phyloP scores from a whole-genome alignment of 2,329 filamentous ascomycete genomes.

The Penicillium freii region DNA sequence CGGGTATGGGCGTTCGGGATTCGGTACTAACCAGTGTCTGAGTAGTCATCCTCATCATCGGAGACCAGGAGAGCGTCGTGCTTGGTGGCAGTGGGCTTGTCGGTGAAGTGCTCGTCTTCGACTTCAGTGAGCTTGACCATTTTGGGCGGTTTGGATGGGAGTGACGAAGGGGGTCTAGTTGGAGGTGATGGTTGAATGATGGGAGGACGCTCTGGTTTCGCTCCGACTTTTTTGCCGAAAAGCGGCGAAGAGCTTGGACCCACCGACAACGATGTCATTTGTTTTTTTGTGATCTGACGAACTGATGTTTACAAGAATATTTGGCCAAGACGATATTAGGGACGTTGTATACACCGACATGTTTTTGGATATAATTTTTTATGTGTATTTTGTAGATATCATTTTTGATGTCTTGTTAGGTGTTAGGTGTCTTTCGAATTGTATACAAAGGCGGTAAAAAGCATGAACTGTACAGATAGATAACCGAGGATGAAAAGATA shows the following conservation, averaged over 20 bases:
- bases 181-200: constrained; percentile 22
- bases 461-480: too few species aligned
- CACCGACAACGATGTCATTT: constrained; percentile 14
- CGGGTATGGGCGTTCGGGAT: constrained; percentile 2
- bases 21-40: constrained; percentile 73
- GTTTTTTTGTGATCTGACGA: not conserved
- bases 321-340: too few species aligned
- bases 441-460: too few species aligned
- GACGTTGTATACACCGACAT: too few species aligned
- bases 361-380: too few species aligned
- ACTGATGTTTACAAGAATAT: too few species aligned
- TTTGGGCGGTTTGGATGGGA: constrained; percentile 29
- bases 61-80: constrained; percentile 54
- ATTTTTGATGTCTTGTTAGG: too few species aligned
- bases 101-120: constrained; percentile 88
- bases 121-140: constrained; percentile 99
- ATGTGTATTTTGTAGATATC: too few species aligned
- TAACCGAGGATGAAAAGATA: too few species aligned
- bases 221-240: constrained; percentile 44
- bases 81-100: constrained; percentile 62
- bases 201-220: constrained; percentile 27
- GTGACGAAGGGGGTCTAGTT: constrained; percentile 7
- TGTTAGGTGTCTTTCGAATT: too few species aligned
- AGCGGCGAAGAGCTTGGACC: constrained; percentile 36
- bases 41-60: constrained; percentile 73